Base-by-base conservation (phyloP, 768 basidiomycete genomes). In the Naganishia onofrii region DNA sequence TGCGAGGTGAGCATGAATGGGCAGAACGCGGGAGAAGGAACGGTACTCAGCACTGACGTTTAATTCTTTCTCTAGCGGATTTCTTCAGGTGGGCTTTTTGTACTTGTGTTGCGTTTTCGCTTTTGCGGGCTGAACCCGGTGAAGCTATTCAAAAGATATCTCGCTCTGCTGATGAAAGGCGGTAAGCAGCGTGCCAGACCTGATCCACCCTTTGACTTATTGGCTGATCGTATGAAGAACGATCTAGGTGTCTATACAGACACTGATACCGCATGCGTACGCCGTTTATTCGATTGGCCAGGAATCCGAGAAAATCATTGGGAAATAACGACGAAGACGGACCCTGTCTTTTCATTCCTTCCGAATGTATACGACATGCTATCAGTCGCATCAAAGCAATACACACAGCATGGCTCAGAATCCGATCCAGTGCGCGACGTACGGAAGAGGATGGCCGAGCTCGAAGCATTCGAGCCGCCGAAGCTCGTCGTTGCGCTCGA, bases 131-230 rank as follows among this genome's bases (percentile, higher is more conserved):
- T 28, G 23, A 15, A n/a, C 10, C 9, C 67, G 31, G 8, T 68
- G 42, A 7, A 8, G 13, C 9, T 2, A 42, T 46, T 55, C 21
- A 13, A 32, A 51, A 74, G 76, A 66, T 76, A 76, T 46, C 74
- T 76, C 21, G 72, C 73, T 23, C 60, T 76, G 13, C 68, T 76
- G 4, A 70, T 76, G 36, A 64, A 74, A 51, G 76, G 76, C 26
- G 76, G 75, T 64, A 48, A 64, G 60, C 29, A 9, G 19, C 29
- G 26, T 34, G n/a, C n/a, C n/a, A n/a, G n/a, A n/a, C n/a, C n/a
- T n/a, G n/a, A n/a, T n/a, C n/a, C n/a, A n/a, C n/a, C n/a, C n/a
- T n/a, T n/a, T n/a, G n/a, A n/a, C n/a, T n/a, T n/a, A n/a, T n/a
- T n/a, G n/a, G n/a, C n/a, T n/a, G n/a, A n/a, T n/a, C n/a, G n/a